These are phyloP conservation scores for Pleurostoma richardsiae DNA, from an alignment of 2,329 filamentous ascomycete species.

Conservation along the genomic window DNA sequence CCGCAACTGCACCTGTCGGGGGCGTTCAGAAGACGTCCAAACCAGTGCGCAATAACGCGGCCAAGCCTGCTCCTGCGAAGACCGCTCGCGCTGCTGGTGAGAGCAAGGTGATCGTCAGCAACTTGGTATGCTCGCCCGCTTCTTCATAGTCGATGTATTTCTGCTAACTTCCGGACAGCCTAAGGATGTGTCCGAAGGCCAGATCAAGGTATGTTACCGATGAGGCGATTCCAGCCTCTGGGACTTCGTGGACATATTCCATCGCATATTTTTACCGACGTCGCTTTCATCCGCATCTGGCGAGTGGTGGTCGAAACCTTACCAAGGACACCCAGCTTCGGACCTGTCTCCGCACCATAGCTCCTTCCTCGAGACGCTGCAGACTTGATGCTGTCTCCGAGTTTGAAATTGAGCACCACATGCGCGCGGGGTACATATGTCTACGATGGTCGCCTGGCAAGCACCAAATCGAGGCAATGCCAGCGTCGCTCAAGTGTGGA, in stretches of 20 bases:
- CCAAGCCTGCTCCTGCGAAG: constrained; percentile 61
- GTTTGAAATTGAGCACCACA: constrained; percentile 57
- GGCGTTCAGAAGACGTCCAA: constrained; percentile 78
- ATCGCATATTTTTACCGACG: constrained; percentile 21
- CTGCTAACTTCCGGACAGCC: constrained; percentile 61
- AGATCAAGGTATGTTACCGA: constrained; percentile 99
- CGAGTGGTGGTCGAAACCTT: constrained; percentile 10
- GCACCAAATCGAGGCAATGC: constrained; percentile 28
- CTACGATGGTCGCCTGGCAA: constrained; percentile 47
- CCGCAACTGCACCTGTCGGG: constrained; percentile 68
- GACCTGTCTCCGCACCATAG: constrained; percentile 16
- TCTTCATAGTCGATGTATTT: neutral
- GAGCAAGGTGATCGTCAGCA: constrained; percentile 98
- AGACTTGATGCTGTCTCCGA: constrained; percentile 11
- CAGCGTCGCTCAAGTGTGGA: constrained; percentile 1
- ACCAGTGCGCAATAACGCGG: constrained; percentile 50
- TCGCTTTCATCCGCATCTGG: constrained; percentile 14
- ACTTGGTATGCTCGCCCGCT: constrained; percentile 66
- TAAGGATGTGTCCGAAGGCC: constrained; percentile 89
- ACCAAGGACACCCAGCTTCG: constrained; percentile 7
- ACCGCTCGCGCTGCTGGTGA: constrained; percentile 60
- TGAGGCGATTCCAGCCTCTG: constrained; percentile 62
- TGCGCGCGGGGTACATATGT: constrained; percentile 41
- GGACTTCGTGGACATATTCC: constrained; percentile 64
- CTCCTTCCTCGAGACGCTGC: constrained; percentile 36